Conservation (phyloP, 106 monocot species). For the Dioscorea alata region DNA sequence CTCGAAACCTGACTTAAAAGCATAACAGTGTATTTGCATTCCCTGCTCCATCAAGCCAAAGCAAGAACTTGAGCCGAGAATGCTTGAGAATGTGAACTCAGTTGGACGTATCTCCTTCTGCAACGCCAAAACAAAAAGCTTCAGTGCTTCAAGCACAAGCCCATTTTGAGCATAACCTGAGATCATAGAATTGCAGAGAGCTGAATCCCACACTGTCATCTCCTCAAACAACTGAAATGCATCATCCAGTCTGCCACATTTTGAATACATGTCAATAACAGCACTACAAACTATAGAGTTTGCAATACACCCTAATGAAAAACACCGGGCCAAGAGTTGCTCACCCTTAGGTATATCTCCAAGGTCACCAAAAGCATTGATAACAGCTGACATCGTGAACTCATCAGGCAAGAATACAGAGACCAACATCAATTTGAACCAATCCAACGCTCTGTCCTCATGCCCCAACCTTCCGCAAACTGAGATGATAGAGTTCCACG, state of each 20-base stretch:
- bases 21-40: constrained; percentile 47
- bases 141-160: constrained; percentile 29
- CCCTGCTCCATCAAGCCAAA: constrained; percentile 29
- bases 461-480: constrained; percentile 25
- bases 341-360: constrained; percentile 52
- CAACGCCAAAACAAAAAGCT: constrained; percentile 30
- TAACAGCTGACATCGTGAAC: constrained; percentile 49
- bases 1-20: constrained; percentile 44
- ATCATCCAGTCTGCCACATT: constrained; percentile 64
- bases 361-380: constrained; percentile 32
- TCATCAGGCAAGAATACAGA: constrained; percentile 37
- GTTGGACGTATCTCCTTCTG: constrained; percentile 34
- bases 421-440: constrained; percentile 43
- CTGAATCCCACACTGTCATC: constrained; percentile 38
- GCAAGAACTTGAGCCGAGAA: constrained; percentile 51
- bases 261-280: constrained; percentile 85
- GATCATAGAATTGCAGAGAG: constrained; percentile 46
- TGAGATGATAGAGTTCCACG: constrained; percentile 76
- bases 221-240: constrained; percentile 48
- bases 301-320: constrained; percentile 55
- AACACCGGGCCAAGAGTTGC: constrained; percentile 53
- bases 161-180: constrained; percentile 34
- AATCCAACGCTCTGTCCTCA: constrained; percentile 17
- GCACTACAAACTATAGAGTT: constrained; percentile 81
- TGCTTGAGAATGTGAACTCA: constrained; percentile 60